Evolutionary conservation across 2,329 filamentous ascomycete species (phyloP).

Genomic region (Iodosphaeria phyllophila): DNA sequence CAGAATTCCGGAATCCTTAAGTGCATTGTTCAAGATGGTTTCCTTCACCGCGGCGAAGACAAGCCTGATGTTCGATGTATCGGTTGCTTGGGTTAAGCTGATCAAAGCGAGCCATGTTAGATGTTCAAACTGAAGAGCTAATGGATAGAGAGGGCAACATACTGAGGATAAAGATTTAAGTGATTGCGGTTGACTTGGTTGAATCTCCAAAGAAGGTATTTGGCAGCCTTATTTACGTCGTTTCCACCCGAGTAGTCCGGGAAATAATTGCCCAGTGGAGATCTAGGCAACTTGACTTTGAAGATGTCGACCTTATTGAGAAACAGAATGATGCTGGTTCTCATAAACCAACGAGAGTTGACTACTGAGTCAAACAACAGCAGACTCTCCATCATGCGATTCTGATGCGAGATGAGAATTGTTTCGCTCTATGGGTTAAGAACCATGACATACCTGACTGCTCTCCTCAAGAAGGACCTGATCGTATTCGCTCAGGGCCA

Average conservation of each 20-base stretch:
- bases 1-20: constrained; percentile 95
- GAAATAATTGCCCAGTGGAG: constrained; percentile 86
- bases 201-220: constrained; percentile 95
- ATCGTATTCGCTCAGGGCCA: constrained; percentile 94
- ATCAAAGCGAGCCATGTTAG: constrained; percentile 7
- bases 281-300: constrained; percentile 79
- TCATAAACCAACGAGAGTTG: constrained; percentile 98
- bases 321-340: constrained; percentile 96
- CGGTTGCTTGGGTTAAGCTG: constrained; percentile 94
- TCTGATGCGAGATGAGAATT: constrained; percentile 29
- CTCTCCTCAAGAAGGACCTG: constrained; percentile 93
- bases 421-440: too few relatives aligned
- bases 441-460: constrained; percentile 53
- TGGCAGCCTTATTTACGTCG: constrained; percentile 94
- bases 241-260: constrained; percentile 95
- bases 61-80: constrained; percentile 93
- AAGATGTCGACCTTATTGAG: constrained; percentile 98
- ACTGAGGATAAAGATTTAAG: constrained; percentile 95
- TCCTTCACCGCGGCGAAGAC: constrained; percentile 98
- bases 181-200: constrained; percentile 96
- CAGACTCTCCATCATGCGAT: constrained; percentile 98
- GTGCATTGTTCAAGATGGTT: constrained; percentile 92
- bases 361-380: constrained; percentile 96
- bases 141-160: constrained; percentile 21
- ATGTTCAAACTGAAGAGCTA: constrained; percentile 2